These are phyloP conservation scores for Puccinia coronata DNA, from an alignment of 1,284 basidiomycete species.

Conservation along the genomic window DNA sequence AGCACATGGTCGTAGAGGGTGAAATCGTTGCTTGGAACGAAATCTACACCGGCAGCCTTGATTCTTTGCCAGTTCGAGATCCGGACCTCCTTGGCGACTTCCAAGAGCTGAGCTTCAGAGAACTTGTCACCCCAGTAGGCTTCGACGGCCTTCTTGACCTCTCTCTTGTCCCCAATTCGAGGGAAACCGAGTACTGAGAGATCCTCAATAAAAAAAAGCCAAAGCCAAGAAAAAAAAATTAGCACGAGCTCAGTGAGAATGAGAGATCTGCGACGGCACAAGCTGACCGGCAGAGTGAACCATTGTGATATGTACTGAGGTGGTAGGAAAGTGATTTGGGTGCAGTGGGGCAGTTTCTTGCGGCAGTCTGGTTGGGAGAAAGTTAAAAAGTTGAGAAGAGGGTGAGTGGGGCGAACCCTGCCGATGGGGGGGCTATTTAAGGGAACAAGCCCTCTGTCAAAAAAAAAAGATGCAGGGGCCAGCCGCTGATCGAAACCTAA, in stretches of 20 bases:
- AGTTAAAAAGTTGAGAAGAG: too few species aligned
- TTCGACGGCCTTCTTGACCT: slow-evolving; percentile 98
- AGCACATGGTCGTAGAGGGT: slow-evolving; percentile 98
- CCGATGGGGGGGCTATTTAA: too few species aligned
- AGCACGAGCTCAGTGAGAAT: not conserved
- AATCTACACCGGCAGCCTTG: slow-evolving; percentile 84
- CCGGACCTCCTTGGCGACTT: slow-evolving; percentile 83
- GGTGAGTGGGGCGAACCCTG: too few species aligned
- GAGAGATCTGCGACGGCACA: not conserved
- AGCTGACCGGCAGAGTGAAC: slow-evolving; percentile 46
- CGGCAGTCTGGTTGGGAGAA: too few species aligned
- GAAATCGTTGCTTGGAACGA: slow-evolving; percentile 95
- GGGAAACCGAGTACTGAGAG: slow-evolving; percentile 83
- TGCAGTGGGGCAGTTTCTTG: too few species aligned
- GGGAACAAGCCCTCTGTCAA: too few species aligned
- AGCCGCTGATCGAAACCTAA: not conserved
- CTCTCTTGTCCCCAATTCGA: slow-evolving; percentile 93
- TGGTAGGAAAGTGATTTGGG: too few species aligned
- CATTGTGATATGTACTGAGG: slow-evolving; percentile 31
- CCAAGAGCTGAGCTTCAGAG: slow-evolving; percentile 83
- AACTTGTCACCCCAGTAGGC: slow-evolving; percentile 94
- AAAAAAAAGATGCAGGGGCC: not conserved
- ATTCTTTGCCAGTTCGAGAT: slow-evolving; percentile 86
- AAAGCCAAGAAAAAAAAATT: too few species aligned
- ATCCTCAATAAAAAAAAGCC: not conserved